Conservation (phyloP, 2,329 filamentous ascomycete species). For the Thelonectria rubi region DNA sequence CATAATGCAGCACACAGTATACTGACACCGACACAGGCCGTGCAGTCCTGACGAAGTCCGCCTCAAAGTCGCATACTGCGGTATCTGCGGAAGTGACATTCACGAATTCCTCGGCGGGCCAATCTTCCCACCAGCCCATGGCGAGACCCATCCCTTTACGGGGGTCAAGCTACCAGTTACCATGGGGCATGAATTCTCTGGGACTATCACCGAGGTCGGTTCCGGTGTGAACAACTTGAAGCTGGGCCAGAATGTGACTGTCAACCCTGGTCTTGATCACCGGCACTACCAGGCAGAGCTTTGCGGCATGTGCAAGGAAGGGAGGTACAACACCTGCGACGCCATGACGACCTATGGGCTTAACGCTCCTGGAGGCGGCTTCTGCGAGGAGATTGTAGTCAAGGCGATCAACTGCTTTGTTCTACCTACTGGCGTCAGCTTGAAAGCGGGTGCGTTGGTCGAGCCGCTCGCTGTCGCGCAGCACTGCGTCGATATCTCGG, state of each 20-base stretch:
- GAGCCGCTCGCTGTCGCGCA: conserved; percentile 72
- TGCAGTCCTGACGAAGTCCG: neutral
- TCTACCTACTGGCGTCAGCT: neutral
- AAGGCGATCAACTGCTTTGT: neutral
- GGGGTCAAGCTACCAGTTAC: conserved; percentile 64
- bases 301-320: conserved; percentile 2
- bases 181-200: conserved; percentile 71
- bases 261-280: neutral
- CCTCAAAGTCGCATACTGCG: conserved; percentile 19
- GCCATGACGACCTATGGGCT: conserved; percentile 55
- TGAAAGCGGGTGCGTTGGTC: conserved; percentile 64
- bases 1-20: too few species aligned
- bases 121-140: conserved; percentile 40
- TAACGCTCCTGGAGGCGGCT: neutral
- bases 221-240: conserved; percentile 54
- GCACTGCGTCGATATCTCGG: conserved; percentile 51
- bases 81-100: conserved; percentile 49
- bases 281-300: neutral
- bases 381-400: conserved; percentile 10
- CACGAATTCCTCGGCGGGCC: conserved; percentile 46
- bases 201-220: conserved; percentile 66
- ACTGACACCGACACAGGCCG: too few species aligned
- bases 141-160: conserved; percentile 63
- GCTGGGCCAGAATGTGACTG: conserved; percentile 53
- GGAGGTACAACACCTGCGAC: conserved; percentile 41